Conservation (phyloP, 306 rosid genomes). For the Prunus mongolica region DNA sequence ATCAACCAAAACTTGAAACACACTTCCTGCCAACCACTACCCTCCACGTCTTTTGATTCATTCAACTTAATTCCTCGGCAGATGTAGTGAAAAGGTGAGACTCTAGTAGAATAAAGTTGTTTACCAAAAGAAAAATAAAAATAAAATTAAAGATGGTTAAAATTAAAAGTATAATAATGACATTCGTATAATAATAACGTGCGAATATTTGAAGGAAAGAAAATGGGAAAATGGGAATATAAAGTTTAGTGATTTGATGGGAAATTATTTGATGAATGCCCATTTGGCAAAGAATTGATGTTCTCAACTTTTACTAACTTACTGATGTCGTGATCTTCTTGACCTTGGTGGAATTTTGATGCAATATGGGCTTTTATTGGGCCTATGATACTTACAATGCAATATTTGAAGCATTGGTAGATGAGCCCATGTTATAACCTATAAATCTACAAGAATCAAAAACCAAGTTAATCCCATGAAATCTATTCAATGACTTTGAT, state of each 20-base stretch:
- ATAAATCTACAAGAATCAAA: too few species aligned
- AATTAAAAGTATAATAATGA: too few species aligned
- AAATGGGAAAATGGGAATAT: neutral
- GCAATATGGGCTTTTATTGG: neutral
- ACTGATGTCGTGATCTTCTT: too few species aligned
- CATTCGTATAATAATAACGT: too few species aligned
- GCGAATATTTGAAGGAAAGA: too few species aligned
- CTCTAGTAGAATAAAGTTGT: neutral
- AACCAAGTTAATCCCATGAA: too few species aligned
- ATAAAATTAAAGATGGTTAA: too few species aligned
- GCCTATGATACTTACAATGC: too few species aligned
- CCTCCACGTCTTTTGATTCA: neutral
- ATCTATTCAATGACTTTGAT: too few species aligned
- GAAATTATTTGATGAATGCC: neutral
- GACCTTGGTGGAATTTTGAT: neutral
- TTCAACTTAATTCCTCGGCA: neutral
- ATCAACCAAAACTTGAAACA: neutral
- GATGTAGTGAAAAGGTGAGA: conserved; percentile 7
- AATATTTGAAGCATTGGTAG: neutral
- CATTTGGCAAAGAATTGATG: neutral
- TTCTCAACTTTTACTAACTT: neutral
- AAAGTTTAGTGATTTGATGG: neutral
- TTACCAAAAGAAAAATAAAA: too few species aligned
- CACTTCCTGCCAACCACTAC: conserved; percentile 1
- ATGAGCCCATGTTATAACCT: too few species aligned